phyloP scores from a whole-genome alignment of 208 protist species.

The Trypanosoma rangeli region DNA sequence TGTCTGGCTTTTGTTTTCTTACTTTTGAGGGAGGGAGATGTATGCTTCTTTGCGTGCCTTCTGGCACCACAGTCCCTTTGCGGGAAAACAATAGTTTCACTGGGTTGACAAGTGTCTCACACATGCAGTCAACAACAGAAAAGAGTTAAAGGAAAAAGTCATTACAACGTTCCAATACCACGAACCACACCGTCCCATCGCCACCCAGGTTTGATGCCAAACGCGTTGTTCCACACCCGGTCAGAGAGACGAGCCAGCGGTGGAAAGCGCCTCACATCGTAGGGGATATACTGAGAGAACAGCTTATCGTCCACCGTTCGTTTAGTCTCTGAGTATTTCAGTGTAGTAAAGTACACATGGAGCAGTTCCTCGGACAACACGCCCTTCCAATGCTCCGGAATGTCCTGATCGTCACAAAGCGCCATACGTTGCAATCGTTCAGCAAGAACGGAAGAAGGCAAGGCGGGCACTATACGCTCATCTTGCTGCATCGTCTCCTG shows the following conservation, averaged over 20 bases:
- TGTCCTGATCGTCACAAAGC: conserved; percentile 34
- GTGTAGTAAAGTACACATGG: conserved; percentile 42
- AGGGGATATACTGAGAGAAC: conserved; percentile 72
- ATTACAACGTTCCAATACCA: conserved; percentile 27
- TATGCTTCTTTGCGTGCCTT: not conserved
- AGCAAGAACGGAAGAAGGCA: not conserved
- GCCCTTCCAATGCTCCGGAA: conserved; percentile 54
- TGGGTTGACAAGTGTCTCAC: not conserved
- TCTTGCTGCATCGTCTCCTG: not conserved
- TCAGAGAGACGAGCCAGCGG: conserved; percentile 6
- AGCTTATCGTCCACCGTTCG: conserved; percentile 53
- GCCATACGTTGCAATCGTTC: not conserved
- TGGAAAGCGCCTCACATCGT: conserved; percentile 7
- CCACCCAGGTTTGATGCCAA: conserved; percentile 58
- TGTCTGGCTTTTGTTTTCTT: not conserved
- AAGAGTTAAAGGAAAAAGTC: not conserved
- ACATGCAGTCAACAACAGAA: conserved; percentile 3
- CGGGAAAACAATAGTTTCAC: not conserved
- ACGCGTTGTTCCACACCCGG: conserved; percentile 28
- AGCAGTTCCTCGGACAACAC: conserved; percentile 63
- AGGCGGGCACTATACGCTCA: not conserved
- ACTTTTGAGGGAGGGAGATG: not conserved
- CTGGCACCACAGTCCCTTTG: not conserved
- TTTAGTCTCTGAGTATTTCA: conserved; percentile 40
- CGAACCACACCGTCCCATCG: conserved; percentile 89